phyloP scores from a whole-genome alignment of 371 early-diverging fungal species.

The Mycotypha africana region DNA sequence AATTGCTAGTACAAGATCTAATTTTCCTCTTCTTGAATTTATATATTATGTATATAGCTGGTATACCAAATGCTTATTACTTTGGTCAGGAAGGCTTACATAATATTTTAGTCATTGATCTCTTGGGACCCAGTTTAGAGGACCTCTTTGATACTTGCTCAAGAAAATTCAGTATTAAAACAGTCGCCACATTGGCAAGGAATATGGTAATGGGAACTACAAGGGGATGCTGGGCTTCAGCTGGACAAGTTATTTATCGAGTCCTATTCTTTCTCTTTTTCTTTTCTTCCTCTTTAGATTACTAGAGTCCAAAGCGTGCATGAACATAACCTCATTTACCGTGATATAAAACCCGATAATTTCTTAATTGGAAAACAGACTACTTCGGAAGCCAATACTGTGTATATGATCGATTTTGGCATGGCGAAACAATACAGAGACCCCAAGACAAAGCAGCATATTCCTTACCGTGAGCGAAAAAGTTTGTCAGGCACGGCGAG shows the following conservation, averaged over 20 bases:
- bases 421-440: constrained; percentile 86
- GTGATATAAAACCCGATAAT: constrained; percentile 99
- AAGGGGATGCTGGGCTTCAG: background rate
- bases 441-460: constrained; percentile 78
- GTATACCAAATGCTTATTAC: constrained; percentile 82
- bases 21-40: constrained; percentile 1
- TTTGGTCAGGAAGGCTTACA: constrained; percentile 91
- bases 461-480: constrained; percentile 77
- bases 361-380: constrained; percentile 79
- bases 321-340: constrained; percentile 90
- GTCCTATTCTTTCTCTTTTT: too few relatives aligned
- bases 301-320: constrained; percentile 89
- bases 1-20: too few relatives aligned
- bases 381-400: constrained; percentile 36
- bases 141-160: constrained; percentile 91
- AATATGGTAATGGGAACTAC: constrained; percentile 67
- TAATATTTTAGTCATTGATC: constrained; percentile 89
- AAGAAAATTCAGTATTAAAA: constrained; percentile 84
- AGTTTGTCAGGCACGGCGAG: constrained; percentile 85
- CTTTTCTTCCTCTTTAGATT: constrained; percentile 49
- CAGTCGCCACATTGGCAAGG: constrained; percentile 89
- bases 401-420: constrained; percentile 83
- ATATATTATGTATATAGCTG: constrained; percentile 56
- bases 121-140: constrained; percentile 91
- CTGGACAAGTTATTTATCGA: background rate